Evolutionary conservation across 2,329 filamentous ascomycete species (phyloP).

Genomic region (Neophaeococcomyces mojaviensis): DNA sequence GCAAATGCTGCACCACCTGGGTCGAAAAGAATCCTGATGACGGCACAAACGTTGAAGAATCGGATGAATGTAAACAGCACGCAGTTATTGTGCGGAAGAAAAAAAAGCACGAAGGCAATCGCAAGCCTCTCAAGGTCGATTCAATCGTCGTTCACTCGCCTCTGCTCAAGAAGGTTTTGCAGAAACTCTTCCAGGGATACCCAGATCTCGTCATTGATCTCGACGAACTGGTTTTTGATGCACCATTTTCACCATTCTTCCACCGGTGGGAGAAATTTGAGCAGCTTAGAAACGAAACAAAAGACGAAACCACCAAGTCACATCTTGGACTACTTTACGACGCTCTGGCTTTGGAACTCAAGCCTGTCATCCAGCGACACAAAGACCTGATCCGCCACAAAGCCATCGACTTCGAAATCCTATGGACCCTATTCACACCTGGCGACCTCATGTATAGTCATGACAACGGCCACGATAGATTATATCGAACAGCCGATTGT

Average conservation of each 20-base stretch:
- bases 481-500: conserved; percentile 6
- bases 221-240: conserved; percentile 53
- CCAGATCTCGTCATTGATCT: conserved; percentile 54
- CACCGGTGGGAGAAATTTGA: conserved; percentile 54
- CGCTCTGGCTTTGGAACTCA: conserved; percentile 6
- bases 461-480: conserved; percentile 8
- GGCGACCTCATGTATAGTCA: conserved; percentile 11
- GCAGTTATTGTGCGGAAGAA: conserved; percentile 30
- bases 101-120: conserved; percentile 49
- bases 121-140: conserved; percentile 54
- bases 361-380: conserved; percentile 5
- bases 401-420: conserved; percentile 11
- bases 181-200: conserved; percentile 49
- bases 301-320: conserved; percentile 6
- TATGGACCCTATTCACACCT: conserved; percentile 15
- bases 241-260: conserved; percentile 57
- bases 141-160: conserved; percentile 59
- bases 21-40: conserved; percentile 7
- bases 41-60: conserved; percentile 8
- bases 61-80: conserved; percentile 8
- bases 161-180: conserved; percentile 50
- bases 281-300: conserved; percentile 1
- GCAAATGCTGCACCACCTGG: conserved; percentile 8
- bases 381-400: conserved; percentile 7
- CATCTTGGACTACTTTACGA: conserved; percentile 11